A percentile compares a stretch with the other conserved stretches of the same genome.
Evolutionary conservation across 805 yeast genomes (phyloP).

Genomic region (Candida ficus): DNA sequence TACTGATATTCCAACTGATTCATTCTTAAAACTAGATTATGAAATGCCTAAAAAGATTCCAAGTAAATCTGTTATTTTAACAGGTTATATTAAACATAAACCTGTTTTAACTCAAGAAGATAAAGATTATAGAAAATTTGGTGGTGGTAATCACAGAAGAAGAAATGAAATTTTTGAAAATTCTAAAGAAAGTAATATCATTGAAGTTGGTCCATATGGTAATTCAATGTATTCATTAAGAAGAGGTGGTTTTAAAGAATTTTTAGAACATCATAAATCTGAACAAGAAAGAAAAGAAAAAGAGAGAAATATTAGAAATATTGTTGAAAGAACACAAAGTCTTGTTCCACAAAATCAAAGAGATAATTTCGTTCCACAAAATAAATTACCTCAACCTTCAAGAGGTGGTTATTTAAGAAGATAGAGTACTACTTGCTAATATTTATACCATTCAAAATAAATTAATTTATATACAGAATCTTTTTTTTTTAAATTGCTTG

Average conservation of each 20-base stretch:
- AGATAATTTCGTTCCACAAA: neutral
- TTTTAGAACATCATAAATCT: slow-evolving; percentile 24
- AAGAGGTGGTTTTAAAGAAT: slow-evolving; percentile 47
- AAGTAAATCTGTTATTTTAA: slow-evolving; percentile 79
- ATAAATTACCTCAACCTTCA: slow-evolving; percentile 18
- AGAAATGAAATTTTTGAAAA: slow-evolving; percentile 23
- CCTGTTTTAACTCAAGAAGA: slow-evolving; percentile 66
- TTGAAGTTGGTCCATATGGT: slow-evolving; percentile 45
- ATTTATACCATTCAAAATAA: no score
- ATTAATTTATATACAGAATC: no score
- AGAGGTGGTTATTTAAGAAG: slow-evolving; percentile 23
- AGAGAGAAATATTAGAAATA: slow-evolving; percentile 13
- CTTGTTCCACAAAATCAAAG: neutral
- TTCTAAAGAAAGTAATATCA: slow-evolving; percentile 32
- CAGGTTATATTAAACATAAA: slow-evolving; percentile 65
- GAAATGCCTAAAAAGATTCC: slow-evolving; percentile 49
- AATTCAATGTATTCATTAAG: slow-evolving; percentile 40
- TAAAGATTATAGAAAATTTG: slow-evolving; percentile 52
- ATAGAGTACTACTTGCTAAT: neutral
- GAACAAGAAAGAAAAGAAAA: slow-evolving; percentile 16
- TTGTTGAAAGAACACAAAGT: slow-evolving; percentile 11
- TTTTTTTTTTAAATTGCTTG: no score
- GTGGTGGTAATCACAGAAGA: slow-evolving; percentile 32
- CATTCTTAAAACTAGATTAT: slow-evolving; percentile 44
- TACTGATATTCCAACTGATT: slow-evolving; percentile 36